A percentile compares a stretch with the other conserved stretches of the same genome.
phyloP scores from a whole-genome alignment of 2,329 filamentous ascomycete species.

The Colletotrichum sp. region DNA sequence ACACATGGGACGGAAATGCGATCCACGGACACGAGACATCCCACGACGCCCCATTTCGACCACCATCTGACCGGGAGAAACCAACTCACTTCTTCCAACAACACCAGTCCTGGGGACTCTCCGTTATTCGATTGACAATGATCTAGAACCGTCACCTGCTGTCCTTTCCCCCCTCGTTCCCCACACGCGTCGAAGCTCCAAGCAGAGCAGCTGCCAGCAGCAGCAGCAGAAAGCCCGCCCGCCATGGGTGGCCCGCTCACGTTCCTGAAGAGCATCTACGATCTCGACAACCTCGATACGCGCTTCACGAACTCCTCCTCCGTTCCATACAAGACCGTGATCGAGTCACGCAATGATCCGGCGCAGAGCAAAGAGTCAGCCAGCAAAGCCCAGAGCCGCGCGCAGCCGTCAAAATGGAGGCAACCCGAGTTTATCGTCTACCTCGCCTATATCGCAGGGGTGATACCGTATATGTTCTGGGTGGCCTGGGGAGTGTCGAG shows the following conservation, averaged over 20 bases:
- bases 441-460: conserved; percentile 68
- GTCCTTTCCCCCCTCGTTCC: background rate
- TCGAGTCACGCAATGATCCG: conserved; percentile 50
- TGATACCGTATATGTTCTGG: conserved; percentile 89
- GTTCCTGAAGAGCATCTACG: conserved; percentile 62
- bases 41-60: background rate
- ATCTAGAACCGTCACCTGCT: background rate
- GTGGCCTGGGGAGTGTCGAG: conserved; percentile 85
- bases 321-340: conserved; percentile 66
- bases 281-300: conserved; percentile 66
- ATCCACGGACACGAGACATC: conserved; percentile 17
- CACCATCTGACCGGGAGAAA: background rate
- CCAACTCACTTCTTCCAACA: background rate
- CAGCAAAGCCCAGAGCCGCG: conserved; percentile 48
- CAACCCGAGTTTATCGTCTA: conserved; percentile 89
- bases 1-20: conserved; percentile 15
- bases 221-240: conserved; percentile 15
- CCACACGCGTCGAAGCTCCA: background rate
- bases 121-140: background rate
- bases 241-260: conserved; percentile 46
- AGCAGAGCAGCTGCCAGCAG: background rate
- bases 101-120: background rate
- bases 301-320: conserved; percentile 73
- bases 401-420: conserved; percentile 77
- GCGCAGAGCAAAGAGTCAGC: conserved; percentile 42